Evolutionary conservation across 768 basidiomycete species (phyloP), one percentile per base, ranked within the genome.

Genomic region (Xerocomellus dryophilus): DNA sequence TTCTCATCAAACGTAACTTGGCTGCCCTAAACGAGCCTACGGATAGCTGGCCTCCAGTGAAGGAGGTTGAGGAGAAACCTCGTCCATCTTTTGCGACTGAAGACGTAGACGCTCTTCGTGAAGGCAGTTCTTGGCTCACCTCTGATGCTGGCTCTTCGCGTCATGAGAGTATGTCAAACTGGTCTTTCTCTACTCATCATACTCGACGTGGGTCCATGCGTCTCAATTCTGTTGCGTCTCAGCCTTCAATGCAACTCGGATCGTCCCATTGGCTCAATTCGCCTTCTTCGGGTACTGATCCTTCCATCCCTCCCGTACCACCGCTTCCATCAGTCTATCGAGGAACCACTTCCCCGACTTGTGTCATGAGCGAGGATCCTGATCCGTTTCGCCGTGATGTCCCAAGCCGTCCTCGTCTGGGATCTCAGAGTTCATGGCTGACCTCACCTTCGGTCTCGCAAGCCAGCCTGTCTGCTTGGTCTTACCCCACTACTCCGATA

Each of bases 121-220:
- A 90, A 59, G 86, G 87, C 47, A 82, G 81, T 45, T 88, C 88
- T n/a, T 90, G 88, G 87, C 81, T 90, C 55, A 87, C 88, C 1
- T 89, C 88, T 44, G 77, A 80, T 39, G 74, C 81, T 6, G 76
- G 76, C 58, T 75, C 75, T 17, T 77, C 80, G 50, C 76, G 76
- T 41, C 76, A 76, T 25, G 77, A 79, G 41, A 86, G 86, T 1
- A 66, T 81, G 25, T 89, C 86, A 8, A 79, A 79, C 17, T 88
- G 85, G 80, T 88, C 86, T 1, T 86, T 88, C 69, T 84, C 85
- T 2, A 88, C 86, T 2, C 81, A 83, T 61, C 78, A 82, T 45
- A 82, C 82, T 2, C 75, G 59, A 11, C 61, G 65, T 43, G 48
- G 41, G 20, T 64, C 57, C 1, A 40, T 39, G 42, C 59, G 56